A percentile compares a stretch with the other conserved stretches of the same genome.
These are phyloP conservation scores for Craspedostauros australis DNA, from an alignment of 108 stramenopile genomes.

Conservation along the genomic window DNA sequence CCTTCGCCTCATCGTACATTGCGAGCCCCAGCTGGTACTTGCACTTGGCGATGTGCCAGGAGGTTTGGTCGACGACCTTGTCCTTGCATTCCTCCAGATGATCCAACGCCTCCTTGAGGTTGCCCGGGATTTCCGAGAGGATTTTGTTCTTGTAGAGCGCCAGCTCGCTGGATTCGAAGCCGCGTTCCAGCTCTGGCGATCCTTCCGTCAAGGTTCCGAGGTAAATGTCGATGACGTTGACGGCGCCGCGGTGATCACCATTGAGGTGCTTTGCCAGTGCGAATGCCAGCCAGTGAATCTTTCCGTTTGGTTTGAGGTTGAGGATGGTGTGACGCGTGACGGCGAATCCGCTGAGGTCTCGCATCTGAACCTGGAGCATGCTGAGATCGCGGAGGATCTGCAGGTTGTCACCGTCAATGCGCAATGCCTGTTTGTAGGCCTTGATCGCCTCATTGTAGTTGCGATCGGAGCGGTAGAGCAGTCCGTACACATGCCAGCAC, in stretches of 20 bases:
- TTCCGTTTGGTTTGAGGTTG: constrained; percentile 71
- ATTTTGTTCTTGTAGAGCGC: constrained; percentile 85
- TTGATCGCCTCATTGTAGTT: constrained; percentile 98
- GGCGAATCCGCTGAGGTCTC: constrained; percentile 87
- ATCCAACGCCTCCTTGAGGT: constrained; percentile 68
- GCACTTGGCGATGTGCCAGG: constrained; percentile 60
- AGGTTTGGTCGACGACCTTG: constrained; percentile 64
- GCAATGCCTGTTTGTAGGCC: constrained; percentile 95
- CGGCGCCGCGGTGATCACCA: constrained; percentile 73
- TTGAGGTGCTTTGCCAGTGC: constrained; percentile 86
- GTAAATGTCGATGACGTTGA: constrained; percentile 87
- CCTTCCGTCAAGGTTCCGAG: constrained; percentile 64
- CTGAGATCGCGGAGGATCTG: constrained; percentile 94
- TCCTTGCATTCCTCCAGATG: constrained; percentile 63
- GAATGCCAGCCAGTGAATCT: constrained; percentile 92
- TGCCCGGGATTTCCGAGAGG: constrained; percentile 71
- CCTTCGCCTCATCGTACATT: constrained; percentile 54
- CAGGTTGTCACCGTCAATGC: constrained; percentile 86
- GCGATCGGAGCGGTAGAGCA: constrained; percentile 90
- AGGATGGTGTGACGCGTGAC: constrained; percentile 84
- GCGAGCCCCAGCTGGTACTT: constrained; percentile 72
- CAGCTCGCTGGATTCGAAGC: constrained; percentile 90
- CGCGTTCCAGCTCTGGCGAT: constrained; percentile 51
- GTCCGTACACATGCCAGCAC: constrained; percentile 99
- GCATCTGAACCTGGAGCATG: constrained; percentile 89